Evolutionary conservation across 805 yeast species (phyloP).

Genomic region (Zygosaccharomyces bisporus): DNA sequence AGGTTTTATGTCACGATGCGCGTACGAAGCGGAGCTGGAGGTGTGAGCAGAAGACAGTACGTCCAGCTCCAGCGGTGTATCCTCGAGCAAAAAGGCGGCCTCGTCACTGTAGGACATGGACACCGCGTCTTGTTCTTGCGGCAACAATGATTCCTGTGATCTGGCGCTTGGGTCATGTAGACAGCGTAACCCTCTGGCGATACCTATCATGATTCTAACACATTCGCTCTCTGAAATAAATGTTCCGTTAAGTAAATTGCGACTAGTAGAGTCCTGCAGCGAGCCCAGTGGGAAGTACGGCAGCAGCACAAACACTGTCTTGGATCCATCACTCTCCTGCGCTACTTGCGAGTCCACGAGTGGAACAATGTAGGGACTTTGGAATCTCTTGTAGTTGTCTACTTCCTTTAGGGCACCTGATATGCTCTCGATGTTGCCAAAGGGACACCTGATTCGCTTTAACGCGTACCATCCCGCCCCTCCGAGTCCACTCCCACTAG

Average conservation of each 20-base stretch:
- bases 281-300: conserved; percentile 76
- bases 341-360: conserved; percentile 67
- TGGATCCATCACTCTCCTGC: conserved; percentile 75
- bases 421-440: conserved; percentile 68
- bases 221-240: conserved; percentile 61
- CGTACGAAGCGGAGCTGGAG: conserved; percentile 40
- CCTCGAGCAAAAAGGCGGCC: conserved; percentile 20
- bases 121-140: conserved; percentile 15
- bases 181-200: conserved; percentile 68
- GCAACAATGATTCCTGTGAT: conserved; percentile 13
- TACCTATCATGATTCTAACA: conserved; percentile 57
- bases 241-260: conserved; percentile 52
- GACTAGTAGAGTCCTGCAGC: conserved; percentile 74
- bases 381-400: conserved; percentile 67
- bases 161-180: conserved; percentile 50
- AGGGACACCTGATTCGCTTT: conserved; percentile 84
- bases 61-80: conserved; percentile 23
- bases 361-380: conserved; percentile 61
- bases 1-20: conserved; percentile 86
- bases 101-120: conserved; percentile 29
- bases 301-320: conserved; percentile 69
- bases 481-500: not conserved
- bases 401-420: conserved; percentile 74
- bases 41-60: conserved; percentile 12
- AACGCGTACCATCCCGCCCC: conserved; percentile 54